These are phyloP conservation scores for Chlorophyllum brunneum DNA, from an alignment of 768 basidiomycete genomes.

Conservation along the genomic window DNA sequence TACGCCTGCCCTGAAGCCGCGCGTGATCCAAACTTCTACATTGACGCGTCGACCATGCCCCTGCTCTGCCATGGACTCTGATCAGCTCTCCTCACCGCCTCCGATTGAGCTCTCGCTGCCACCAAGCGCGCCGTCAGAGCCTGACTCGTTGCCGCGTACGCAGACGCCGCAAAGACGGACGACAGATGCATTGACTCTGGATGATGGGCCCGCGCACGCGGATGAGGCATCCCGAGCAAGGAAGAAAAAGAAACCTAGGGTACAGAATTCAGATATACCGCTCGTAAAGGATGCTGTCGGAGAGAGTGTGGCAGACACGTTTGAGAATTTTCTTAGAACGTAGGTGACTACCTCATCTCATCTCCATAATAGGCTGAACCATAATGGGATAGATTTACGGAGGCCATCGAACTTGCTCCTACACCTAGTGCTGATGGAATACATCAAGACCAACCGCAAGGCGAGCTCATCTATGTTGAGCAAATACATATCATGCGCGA, in stretches of 20 bases:
- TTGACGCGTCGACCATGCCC: conserved; percentile 29
- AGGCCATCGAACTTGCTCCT: conserved; percentile 71
- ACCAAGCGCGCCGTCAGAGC: conserved; percentile 44
- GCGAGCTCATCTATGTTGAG: conserved; percentile 79
- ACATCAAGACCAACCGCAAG: conserved; percentile 48
- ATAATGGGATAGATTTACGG: conserved; percentile 63
- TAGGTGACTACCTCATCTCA: conserved; percentile 35
- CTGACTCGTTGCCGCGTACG: conserved; percentile 26
- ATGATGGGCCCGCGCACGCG: conserved; percentile 35
- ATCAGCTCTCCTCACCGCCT: conserved; percentile 55
- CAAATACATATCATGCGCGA: conserved; percentile 96
- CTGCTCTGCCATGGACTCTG: conserved; percentile 46
- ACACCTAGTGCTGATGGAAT: conserved; percentile 78
- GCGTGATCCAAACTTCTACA: conserved; percentile 26
- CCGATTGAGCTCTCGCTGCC: conserved; percentile 49
- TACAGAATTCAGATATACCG: conserved; percentile 67
- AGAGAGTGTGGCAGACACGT: conserved; percentile 90
- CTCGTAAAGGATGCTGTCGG: conserved; percentile 92
- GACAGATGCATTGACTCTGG: conserved; percentile 52
- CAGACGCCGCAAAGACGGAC: conserved; percentile 38
- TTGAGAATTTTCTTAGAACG: conserved; percentile 90
- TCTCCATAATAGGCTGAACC: neutral
- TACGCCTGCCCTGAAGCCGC: conserved; percentile 34
- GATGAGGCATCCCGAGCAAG: conserved; percentile 24
- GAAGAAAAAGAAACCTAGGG: conserved; percentile 41